These are phyloP conservation scores for Pythium aristosporum DNA, from an alignment of 352 stramenopile genomes.

Conservation along the genomic window DNA sequence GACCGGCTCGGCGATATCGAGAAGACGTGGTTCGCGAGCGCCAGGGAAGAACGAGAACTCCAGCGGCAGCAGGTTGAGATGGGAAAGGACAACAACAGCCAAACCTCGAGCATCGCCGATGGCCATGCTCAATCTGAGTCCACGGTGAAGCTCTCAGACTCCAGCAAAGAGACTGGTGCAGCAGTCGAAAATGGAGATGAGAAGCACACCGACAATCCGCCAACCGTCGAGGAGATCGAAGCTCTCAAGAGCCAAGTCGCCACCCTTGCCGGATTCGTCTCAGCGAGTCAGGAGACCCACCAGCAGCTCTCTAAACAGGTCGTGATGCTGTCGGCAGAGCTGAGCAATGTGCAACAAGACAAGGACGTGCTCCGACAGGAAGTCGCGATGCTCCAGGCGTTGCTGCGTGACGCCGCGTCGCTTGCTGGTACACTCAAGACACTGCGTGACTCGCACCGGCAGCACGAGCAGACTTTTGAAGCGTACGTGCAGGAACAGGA, in stretches of 20 bases:
- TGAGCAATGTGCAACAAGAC: neutral
- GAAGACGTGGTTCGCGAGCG: slow-evolving; percentile 12
- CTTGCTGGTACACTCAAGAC: slow-evolving; percentile 2
- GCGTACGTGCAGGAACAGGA: neutral
- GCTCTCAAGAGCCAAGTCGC: neutral
- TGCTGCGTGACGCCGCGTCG: slow-evolving; percentile 13
- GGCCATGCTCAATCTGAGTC: too few species aligned
- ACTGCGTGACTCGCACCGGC: slow-evolving; percentile 1
- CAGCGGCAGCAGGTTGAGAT: neutral
- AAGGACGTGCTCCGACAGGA: slow-evolving; percentile 3
- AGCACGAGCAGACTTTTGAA: slow-evolving; percentile 11
- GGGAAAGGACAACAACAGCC: neutral
- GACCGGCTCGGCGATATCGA: slow-evolving; percentile 10
- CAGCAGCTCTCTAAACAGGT: neutral
- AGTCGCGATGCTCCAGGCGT: neutral
- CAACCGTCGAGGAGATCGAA: neutral
- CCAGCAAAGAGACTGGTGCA: too few species aligned
- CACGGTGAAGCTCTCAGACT: too few species aligned
- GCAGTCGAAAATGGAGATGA: neutral
- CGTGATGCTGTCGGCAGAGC: neutral
- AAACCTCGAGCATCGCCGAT: neutral
- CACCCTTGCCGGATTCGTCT: neutral
- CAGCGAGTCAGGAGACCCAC: neutral
- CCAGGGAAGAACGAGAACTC: slow-evolving; percentile 11
- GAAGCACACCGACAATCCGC: neutral